A percentile compares a stretch with the other conserved stretches of the same genome.
These are phyloP conservation scores for Exophiala dermatitidis DNA, from an alignment of 2,329 filamentous ascomycete species.

Conservation along the genomic window DNA sequence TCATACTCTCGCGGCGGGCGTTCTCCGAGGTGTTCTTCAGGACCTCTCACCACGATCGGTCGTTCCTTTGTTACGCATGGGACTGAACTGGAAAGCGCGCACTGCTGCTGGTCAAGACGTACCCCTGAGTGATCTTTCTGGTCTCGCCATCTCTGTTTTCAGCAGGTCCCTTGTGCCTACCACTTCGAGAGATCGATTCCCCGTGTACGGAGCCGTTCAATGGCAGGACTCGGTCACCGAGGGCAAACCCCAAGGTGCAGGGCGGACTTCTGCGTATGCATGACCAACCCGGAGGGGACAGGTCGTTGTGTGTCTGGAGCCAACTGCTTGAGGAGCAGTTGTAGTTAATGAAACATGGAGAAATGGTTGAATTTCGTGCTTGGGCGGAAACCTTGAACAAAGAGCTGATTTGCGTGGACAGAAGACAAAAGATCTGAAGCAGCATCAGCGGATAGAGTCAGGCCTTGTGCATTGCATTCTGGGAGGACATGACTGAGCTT, in stretches of 20 bases:
- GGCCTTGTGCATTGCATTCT: too few relatives aligned
- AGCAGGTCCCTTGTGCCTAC: constrained; percentile 18
- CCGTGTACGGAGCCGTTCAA: constrained; percentile 21
- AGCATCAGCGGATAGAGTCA: too few relatives aligned
- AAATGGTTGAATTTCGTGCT: too few relatives aligned
- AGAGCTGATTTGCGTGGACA: too few relatives aligned
- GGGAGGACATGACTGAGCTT: too few relatives aligned
- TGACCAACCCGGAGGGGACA: not conserved
- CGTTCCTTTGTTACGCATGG: constrained; percentile 20
- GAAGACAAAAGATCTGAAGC: too few relatives aligned
- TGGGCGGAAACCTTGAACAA: too few relatives aligned
- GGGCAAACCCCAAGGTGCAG: constrained; percentile 16
- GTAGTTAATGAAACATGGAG: too few relatives aligned
- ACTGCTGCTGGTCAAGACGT: constrained; percentile 17
- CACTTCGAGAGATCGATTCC: constrained; percentile 14
- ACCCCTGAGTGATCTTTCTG: constrained; percentile 9
- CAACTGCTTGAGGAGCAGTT: too few relatives aligned
- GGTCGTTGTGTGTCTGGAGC: too few relatives aligned
- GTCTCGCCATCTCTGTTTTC: constrained; percentile 22
- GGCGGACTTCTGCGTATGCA: not conserved
- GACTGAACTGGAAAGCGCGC: constrained; percentile 19
- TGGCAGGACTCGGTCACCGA: constrained; percentile 14
- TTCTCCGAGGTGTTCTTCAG: constrained; percentile 19
- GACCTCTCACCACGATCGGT: constrained; percentile 18
- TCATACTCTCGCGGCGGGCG: constrained; percentile 21